Evolutionary conservation across 106 monocot species (phyloP).

Genomic region (Xerophyta viscosa): DNA sequence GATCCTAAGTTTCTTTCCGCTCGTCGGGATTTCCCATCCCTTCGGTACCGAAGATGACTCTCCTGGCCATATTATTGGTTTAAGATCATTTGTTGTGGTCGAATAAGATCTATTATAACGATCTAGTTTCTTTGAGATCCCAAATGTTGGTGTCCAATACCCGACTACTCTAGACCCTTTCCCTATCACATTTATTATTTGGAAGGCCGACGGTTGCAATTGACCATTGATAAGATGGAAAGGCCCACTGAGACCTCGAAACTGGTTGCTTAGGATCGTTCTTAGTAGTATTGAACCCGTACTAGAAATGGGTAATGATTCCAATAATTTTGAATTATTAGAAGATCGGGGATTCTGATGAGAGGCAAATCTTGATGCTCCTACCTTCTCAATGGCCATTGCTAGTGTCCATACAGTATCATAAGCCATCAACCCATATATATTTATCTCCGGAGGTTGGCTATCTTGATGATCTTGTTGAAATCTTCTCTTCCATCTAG

Average conservation of each 20-base stretch:
- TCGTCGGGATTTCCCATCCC: conserved; percentile 32
- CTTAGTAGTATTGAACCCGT: conserved; percentile 20
- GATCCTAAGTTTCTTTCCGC: conserved; percentile 26
- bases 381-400: conserved; percentile 22
- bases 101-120: neutral
- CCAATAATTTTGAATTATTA: neutral
- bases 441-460: neutral
- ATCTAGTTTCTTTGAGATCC: conserved; percentile 9
- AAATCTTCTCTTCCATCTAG: conserved; percentile 35
- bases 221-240: conserved; percentile 27
- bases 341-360: neutral
- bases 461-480: neutral
- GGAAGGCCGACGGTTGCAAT: conserved; percentile 10
- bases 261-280: conserved; percentile 14
- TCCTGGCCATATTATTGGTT: conserved; percentile 34
- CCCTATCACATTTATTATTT: conserved; percentile 28
- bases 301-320: conserved; percentile 5
- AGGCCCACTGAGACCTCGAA: conserved; percentile 44
- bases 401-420: conserved; percentile 13
- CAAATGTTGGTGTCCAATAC: conserved; percentile 23
- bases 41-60: conserved; percentile 27
- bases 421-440: conserved; percentile 10
- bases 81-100: conserved; percentile 5
- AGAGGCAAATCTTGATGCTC: neutral
- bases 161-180: conserved; percentile 20